Evolutionary conservation across 2,329 filamentous ascomycete species (phyloP).

Genomic region (Colletotrichum phormii): DNA sequence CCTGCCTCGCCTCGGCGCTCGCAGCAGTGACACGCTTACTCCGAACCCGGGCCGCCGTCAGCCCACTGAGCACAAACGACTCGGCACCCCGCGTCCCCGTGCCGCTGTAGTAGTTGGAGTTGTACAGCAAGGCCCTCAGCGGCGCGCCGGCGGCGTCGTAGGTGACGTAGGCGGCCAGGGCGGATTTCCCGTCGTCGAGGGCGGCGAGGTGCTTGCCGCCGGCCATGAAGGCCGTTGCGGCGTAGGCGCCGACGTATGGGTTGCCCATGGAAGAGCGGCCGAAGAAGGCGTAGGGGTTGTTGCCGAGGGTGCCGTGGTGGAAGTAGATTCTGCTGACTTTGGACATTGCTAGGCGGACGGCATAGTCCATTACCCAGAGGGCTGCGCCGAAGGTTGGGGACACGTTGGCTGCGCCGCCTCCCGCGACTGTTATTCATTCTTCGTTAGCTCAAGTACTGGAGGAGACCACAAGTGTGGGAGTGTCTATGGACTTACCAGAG

Average conservation of each 20-base stretch:
- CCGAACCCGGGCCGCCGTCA: not conserved
- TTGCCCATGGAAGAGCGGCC: constrained; percentile 60
- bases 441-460: not conserved
- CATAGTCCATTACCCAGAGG: constrained; percentile 55
- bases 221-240: constrained; percentile 58
- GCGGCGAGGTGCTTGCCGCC: constrained; percentile 56
- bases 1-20: constrained; percentile 25
- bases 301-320: constrained; percentile 64
- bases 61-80: constrained; percentile 4
- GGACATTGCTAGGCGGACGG: constrained; percentile 20
- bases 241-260: constrained; percentile 63
- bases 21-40: constrained; percentile 21
- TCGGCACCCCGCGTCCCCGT: constrained; percentile 2
- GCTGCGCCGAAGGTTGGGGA: constrained; percentile 52
- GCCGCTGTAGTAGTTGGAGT: constrained; percentile 55
- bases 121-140: constrained; percentile 54
- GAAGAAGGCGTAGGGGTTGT: constrained; percentile 62
- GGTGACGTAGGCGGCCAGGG: constrained; percentile 59
- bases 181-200: constrained; percentile 55
- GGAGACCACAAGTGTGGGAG: not conserved
- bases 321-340: constrained; percentile 51
- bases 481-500: constrained; percentile 50
- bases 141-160: constrained; percentile 43
- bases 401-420: constrained; percentile 27
- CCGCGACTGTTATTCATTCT: not conserved